phyloP scores from a whole-genome alignment of 2,329 filamentous ascomycete species.

The Cladophialophora exuberans region DNA sequence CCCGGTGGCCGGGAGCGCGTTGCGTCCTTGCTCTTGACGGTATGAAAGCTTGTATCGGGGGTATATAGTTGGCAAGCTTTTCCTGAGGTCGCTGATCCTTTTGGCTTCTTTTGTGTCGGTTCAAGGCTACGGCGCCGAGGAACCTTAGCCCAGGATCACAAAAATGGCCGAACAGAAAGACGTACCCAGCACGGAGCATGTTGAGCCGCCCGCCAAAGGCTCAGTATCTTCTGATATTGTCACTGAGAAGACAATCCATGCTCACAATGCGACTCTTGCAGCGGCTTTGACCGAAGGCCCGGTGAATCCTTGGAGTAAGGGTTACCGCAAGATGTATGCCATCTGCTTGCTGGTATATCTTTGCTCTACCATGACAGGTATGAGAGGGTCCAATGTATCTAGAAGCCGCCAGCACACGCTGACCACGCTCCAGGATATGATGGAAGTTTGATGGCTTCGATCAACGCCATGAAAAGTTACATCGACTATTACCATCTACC shows the following conservation, averaged over 20 bases:
- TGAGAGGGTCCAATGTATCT: neutral
- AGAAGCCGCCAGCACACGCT: neutral
- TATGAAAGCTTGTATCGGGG: no score
- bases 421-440: constrained; percentile 40
- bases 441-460: constrained; percentile 58
- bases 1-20: no score
- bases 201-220: neutral
- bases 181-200: neutral
- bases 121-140: no score
- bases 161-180: neutral
- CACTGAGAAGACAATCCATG: constrained; percentile 14
- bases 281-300: constrained; percentile 11
- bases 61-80: no score
- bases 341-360: constrained; percentile 27
- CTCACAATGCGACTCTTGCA: constrained; percentile 15
- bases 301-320: constrained; percentile 22
- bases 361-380: constrained; percentile 31
- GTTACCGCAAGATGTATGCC: constrained; percentile 27
- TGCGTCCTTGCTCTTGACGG: no score
- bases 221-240: neutral
- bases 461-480: constrained; percentile 61
- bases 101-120: no score
- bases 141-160: no score
- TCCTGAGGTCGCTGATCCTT: no score
- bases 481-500: constrained; percentile 58